A percentile compares a stretch with the other conserved stretches of the same genome.
These are phyloP conservation scores for Triticum urartu DNA, from an alignment of 176 grass and related monocot genomes.

Conservation along the genomic window DNA sequence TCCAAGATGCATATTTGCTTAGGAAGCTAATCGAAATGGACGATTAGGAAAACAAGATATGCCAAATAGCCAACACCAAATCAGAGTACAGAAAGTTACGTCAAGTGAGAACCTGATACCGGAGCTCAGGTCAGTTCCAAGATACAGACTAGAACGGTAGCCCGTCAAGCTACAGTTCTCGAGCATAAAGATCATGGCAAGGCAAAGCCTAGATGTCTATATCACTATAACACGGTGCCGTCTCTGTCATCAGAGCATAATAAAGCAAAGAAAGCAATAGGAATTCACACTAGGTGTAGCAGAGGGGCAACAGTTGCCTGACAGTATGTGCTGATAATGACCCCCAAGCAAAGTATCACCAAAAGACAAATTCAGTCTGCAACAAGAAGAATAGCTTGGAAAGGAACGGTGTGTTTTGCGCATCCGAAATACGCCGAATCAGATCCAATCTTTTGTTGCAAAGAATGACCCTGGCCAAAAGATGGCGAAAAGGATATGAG, in stretches of 20 bases:
- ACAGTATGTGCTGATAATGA: conserved; percentile 27
- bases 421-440: neutral
- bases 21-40: neutral
- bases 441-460: conserved; percentile 10
- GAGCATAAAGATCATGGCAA: conserved; percentile 32
- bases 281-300: conserved; percentile 25
- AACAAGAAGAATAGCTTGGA: conserved; percentile 29
- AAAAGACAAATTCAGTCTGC: conserved; percentile 4
- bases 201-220: neutral
- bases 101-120: neutral
- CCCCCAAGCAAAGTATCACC: conserved; percentile 20
- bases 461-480: conserved; percentile 3
- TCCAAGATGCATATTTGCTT: neutral
- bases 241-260: conserved; percentile 33
- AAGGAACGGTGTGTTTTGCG: too few relatives aligned
- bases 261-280: conserved; percentile 33
- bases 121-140: neutral
- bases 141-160: conserved; percentile 9
- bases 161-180: conserved; percentile 14
- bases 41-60: neutral
- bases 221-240: conserved; percentile 34
- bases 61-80: conserved; percentile 25
- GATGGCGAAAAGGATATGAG: conserved; percentile 4
- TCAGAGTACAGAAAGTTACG: neutral
- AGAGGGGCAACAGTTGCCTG: conserved; percentile 6